Evolutionary conservation across 2,329 filamentous ascomycete genomes (phyloP).

Genomic region (Fusarium incarnatum): DNA sequence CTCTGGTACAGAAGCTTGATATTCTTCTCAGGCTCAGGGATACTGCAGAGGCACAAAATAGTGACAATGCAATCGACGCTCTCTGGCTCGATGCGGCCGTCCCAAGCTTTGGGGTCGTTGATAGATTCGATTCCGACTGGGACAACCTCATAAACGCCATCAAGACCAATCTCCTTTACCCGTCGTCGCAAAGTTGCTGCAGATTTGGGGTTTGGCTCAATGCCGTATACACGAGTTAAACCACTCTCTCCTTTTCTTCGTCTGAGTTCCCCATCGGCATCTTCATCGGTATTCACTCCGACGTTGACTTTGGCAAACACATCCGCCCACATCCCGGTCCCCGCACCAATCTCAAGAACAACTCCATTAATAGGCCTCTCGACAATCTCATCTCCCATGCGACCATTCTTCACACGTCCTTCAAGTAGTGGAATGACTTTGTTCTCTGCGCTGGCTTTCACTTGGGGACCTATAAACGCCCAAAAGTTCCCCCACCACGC

Average conservation of each 20-base stretch:
- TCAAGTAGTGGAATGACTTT: constrained; percentile 66
- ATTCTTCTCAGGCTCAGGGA: constrained; percentile 69
- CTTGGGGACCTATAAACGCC: constrained; percentile 63
- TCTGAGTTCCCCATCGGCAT: constrained; percentile 35
- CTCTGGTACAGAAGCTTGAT: constrained; percentile 66
- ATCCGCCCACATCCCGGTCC: constrained; percentile 69
- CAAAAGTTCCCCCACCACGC: constrained; percentile 74
- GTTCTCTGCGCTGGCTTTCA: constrained; percentile 56
- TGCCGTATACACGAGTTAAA: constrained; percentile 67
- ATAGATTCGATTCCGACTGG: constrained; percentile 72
- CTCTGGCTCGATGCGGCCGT: constrained; percentile 60
- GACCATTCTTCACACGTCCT: constrained; percentile 58
- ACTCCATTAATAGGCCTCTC: constrained; percentile 60
- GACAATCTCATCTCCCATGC: constrained; percentile 49
- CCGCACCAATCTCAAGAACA: constrained; percentile 72
- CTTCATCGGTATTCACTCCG: constrained; percentile 9
- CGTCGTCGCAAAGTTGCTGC: constrained; percentile 60
- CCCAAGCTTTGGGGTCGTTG: constrained; percentile 54
- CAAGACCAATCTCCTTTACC: constrained; percentile 64
- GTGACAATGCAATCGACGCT: constrained; percentile 70
- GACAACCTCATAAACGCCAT: constrained; percentile 69
- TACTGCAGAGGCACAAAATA: constrained; percentile 71
- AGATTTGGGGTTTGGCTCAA: constrained; percentile 71
- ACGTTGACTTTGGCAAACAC: constrained; percentile 57
- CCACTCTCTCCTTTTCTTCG: constrained; percentile 27